A percentile compares a stretch with the other conserved stretches of the same genome.
Conservation (phyloP, 2,329 filamentous ascomycete species). For the Penicillium sp. region DNA sequence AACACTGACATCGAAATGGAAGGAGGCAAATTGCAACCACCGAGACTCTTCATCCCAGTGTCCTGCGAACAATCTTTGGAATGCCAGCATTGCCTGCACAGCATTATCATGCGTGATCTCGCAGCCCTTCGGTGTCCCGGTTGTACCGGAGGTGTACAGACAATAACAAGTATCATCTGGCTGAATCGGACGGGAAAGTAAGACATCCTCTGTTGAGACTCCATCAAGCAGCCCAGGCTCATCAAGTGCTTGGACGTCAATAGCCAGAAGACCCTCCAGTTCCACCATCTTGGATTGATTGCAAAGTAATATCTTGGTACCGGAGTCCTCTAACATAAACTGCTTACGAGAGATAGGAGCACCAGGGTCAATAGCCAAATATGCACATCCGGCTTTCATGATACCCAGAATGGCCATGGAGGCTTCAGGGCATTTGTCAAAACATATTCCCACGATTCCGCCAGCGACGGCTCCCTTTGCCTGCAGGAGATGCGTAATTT, state of each 20-base stretch:
- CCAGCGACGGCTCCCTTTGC: slow-evolving; percentile 53
- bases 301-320: slow-evolving; percentile 62
- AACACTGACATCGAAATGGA: slow-evolving; percentile 92
- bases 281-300: slow-evolving; percentile 46
- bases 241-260: slow-evolving; percentile 50
- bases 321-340: slow-evolving; percentile 75
- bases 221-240: slow-evolving; percentile 35
- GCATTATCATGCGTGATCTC: slow-evolving; percentile 85
- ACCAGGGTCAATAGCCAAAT: slow-evolving; percentile 73
- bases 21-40: slow-evolving; percentile 90
- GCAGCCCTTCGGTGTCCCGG: slow-evolving; percentile 82
- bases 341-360: slow-evolving; percentile 70
- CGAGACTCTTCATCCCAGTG: slow-evolving; percentile 72
- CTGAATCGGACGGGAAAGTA: slow-evolving; percentile 34
- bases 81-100: slow-evolving; percentile 85
- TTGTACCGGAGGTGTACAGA: slow-evolving; percentile 84
- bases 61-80: slow-evolving; percentile 71
- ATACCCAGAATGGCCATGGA: slow-evolving; percentile 80
- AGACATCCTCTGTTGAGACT: slow-evolving; percentile 36
- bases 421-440: slow-evolving; percentile 80
- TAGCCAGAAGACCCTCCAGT: slow-evolving; percentile 33
- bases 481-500: slow-evolving; percentile 65
- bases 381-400: slow-evolving; percentile 76
- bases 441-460: slow-evolving; percentile 70
- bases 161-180: slow-evolving; percentile 70